Percentiles rank a stretch among this genome's conserved stretches.
Evolutionary conservation across 2,329 filamentous ascomycete genomes (phyloP).

Genomic region (Colletotrichum sp.): DNA sequence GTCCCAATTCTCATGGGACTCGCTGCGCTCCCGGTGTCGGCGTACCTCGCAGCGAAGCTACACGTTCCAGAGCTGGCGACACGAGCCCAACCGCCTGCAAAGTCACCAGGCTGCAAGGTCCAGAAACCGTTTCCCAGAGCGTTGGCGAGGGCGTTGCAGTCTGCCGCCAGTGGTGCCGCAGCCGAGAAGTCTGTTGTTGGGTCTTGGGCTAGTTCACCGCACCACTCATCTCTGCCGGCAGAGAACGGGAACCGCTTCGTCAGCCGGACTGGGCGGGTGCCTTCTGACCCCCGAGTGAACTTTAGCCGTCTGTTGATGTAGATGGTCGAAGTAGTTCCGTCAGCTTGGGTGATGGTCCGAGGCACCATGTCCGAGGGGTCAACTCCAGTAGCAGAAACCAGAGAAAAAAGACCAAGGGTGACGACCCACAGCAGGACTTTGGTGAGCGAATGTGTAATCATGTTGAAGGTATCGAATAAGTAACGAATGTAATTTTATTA

Average conservation of each 20-base stretch:
- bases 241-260: constrained; percentile 4
- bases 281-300: neutral
- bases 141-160: constrained; percentile 4
- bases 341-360: neutral
- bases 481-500: neutral
- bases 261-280: neutral
- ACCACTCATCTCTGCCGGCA: constrained; percentile 18
- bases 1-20: constrained; percentile 15
- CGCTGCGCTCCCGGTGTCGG: neutral
- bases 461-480: neutral
- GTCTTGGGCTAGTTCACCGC: constrained; percentile 13
- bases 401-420: neutral
- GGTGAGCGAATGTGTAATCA: neutral
- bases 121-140: constrained; percentile 11
- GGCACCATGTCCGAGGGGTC: neutral
- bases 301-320: neutral
- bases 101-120: constrained; percentile 9
- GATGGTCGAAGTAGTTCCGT: neutral
- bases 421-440: neutral
- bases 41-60: constrained; percentile 10
- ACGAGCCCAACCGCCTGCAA: constrained; percentile 11
- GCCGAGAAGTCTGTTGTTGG: constrained; percentile 6
- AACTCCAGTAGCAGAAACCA: neutral
- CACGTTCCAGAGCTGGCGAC: constrained; percentile 13
- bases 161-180: constrained; percentile 8